A percentile compares a stretch with the other conserved stretches of the same genome.
These are phyloP conservation scores for Solanum sejunctum DNA, from an alignment of 257 asterid genomes.

Conservation along the genomic window DNA sequence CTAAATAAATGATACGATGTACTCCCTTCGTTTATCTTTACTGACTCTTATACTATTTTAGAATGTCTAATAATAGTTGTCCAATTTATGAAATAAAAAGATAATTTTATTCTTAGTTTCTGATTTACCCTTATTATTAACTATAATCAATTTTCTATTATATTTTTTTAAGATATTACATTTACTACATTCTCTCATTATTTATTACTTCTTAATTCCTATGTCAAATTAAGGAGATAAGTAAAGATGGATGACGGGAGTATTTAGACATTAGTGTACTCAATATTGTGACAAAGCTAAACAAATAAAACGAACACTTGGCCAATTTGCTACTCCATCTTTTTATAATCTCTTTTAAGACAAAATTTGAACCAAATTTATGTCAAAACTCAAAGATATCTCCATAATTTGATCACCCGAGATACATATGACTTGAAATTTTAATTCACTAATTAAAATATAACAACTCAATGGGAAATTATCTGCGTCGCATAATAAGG, in stretches of 20 bases:
- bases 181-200: too few relatives aligned
- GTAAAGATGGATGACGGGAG: too few relatives aligned
- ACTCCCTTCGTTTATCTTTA: too few relatives aligned
- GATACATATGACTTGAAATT: background rate
- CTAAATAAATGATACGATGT: background rate
- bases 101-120: too few relatives aligned
- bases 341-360: background rate
- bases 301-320: background rate
- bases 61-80: too few relatives aligned
- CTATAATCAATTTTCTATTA: too few relatives aligned
- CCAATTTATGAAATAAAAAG: too few relatives aligned
- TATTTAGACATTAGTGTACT: background rate
- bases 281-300: background rate
- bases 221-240: too few relatives aligned
- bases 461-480: background rate
- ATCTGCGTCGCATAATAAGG: background rate
- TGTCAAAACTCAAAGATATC: background rate
- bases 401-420: background rate
- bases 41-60: too few relatives aligned
- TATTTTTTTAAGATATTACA: too few relatives aligned
- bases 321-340: background rate
- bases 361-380: background rate
- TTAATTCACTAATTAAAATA: background rate
- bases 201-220: too few relatives aligned
- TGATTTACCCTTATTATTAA: too few relatives aligned